phyloP scores from a whole-genome alignment of 1,139 yeast genomes.

The Saccharomyces hybrid region DNA sequence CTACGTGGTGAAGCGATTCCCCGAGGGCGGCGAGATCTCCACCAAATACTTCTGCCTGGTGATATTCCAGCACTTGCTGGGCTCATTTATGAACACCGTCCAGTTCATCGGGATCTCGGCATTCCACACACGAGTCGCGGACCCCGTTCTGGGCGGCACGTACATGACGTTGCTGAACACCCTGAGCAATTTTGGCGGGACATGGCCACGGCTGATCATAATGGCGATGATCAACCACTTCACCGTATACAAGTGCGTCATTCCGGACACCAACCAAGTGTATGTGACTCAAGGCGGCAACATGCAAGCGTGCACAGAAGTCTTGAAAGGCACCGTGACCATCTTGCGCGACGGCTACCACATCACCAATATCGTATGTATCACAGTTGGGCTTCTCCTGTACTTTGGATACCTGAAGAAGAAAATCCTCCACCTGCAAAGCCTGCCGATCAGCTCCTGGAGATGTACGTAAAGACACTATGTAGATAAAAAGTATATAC shows the following conservation, averaged over 20 bases:
- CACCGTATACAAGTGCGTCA: slow-evolving; percentile 53
- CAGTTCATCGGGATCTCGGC: slow-evolving; percentile 94
- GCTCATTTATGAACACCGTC: slow-evolving; percentile 89
- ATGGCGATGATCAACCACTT: slow-evolving; percentile 72
- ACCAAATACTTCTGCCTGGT: slow-evolving; percentile 55
- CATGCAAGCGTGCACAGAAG: slow-evolving; percentile 32
- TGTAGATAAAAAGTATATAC: background rate
- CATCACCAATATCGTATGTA: slow-evolving; percentile 65
- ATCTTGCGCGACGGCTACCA: slow-evolving; percentile 75
- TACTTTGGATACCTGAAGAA: slow-evolving; percentile 60
- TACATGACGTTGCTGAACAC: slow-evolving; percentile 96
- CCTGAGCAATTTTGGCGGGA: slow-evolving; percentile 88
- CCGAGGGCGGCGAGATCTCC: slow-evolving; percentile 40
- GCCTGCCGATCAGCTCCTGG: slow-evolving; percentile 33
- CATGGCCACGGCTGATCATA: slow-evolving; percentile 87
- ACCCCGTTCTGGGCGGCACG: slow-evolving; percentile 93
- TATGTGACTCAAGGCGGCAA: slow-evolving; percentile 40
- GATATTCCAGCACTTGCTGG: slow-evolving; percentile 71
- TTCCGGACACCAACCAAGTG: slow-evolving; percentile 10
- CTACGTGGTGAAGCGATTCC: slow-evolving; percentile 64
- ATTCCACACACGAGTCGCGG: slow-evolving; percentile 92
- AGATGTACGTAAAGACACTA: slow-evolving; percentile 17
- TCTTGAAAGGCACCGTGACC: slow-evolving; percentile 12
- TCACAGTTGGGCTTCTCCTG: slow-evolving; percentile 55
- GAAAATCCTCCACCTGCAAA: slow-evolving; percentile 36